Evolutionary conservation across 2,329 filamentous ascomycete species (phyloP).

Genomic region (Sporothrix globosa): DNA sequence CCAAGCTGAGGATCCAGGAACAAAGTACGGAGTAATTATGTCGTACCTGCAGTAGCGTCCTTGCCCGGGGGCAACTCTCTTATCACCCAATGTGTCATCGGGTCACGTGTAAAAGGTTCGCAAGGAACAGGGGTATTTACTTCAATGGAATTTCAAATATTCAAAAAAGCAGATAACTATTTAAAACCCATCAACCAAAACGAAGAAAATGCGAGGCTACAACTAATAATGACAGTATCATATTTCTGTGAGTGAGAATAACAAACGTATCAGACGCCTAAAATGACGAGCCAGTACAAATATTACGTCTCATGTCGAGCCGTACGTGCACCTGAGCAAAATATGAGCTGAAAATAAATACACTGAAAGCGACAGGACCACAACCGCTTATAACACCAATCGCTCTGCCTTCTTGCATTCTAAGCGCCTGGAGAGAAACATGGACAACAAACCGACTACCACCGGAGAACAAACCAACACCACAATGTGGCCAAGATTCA

Average conservation of each 20-base stretch:
- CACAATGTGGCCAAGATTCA: background rate
- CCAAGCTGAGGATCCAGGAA: constrained; percentile 2
- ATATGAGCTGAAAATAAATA: background rate
- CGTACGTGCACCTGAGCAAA: no score
- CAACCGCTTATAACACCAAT: background rate
- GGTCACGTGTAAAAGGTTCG: background rate
- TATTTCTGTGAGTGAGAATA: no score
- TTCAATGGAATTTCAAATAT: background rate
- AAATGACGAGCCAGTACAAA: no score
- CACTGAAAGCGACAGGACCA: no score
- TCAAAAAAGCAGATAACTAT: background rate
- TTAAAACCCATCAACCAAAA: background rate
- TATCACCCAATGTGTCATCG: background rate
- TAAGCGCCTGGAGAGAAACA: background rate
- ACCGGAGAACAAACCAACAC: background rate
- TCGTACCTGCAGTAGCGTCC: constrained; percentile 15
- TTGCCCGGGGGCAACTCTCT: background rate
- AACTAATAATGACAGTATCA: no score
- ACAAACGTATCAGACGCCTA: no score
- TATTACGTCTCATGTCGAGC: no score
- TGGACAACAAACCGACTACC: background rate
- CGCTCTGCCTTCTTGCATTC: background rate
- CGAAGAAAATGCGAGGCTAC: no score
- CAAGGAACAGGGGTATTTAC: background rate
- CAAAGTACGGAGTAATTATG: background rate